Base-by-base conservation (phyloP, 768 basidiomycete species). In the Xanthoconium stramineum region DNA sequence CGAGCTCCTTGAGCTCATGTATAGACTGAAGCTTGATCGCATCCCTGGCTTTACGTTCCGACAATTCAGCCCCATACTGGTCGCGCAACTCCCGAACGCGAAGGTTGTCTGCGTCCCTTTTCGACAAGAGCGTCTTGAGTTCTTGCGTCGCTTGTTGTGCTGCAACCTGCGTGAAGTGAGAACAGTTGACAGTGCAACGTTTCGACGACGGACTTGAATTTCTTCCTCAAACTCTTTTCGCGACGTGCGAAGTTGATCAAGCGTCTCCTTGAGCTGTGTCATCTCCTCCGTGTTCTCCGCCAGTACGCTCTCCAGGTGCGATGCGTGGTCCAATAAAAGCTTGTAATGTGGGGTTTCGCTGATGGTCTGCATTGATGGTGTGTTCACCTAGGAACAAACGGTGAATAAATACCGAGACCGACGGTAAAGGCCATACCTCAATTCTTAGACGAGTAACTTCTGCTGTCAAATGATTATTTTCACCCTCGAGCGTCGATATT, bases 1-100 rank as follows among this genome's bases (percentile, higher is more conserved):
- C 81, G 30, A 94, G 72, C 4, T 74, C 73, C 66, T 86, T 85
- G 49, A 84, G 78, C 67, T 94, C 87, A 50, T 86, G 79, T 35
- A 35, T 63, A 12, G 85, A 83, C 9, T 81, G 74, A 33, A 79
- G 61, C 67, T 84, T 89, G 47, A 81, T 73, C 47, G 66, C 64
- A 33, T 91, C 89, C 61, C 81, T 83, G 28, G 82, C 80, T 66
- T 81, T 85, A 53, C 86, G 81, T 65, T 94, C 92, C 35, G 76
- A 69, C 30, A 89, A 61, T 61, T 92, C 91, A 5, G 84, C 81
- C 9, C 69, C 65, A 44, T 76, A 76, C 58, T 88, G 85, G 60
- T 92, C 89, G 8, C 90, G 83, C 58, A 84, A 79, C 50, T 87
- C 86, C 20, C 90, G 83, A 19, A 92, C 75, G 33, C 90, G 83